Conservation (phyloP, 1,284 basidiomycete genomes). For the Pisolithus thermaeus region DNA sequence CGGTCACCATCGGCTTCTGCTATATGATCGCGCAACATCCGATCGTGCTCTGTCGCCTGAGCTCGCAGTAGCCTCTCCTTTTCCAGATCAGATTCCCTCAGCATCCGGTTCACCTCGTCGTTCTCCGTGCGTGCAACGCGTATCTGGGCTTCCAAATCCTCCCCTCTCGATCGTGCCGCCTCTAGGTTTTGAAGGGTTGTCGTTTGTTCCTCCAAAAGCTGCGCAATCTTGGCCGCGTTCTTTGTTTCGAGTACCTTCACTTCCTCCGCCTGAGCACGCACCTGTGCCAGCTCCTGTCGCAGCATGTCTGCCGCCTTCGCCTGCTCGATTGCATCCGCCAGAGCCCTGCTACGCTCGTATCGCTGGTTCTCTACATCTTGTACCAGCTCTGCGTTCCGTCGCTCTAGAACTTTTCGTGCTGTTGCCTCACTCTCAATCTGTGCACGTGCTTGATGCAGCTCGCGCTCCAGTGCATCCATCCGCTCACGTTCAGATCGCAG, state of each 20-base stretch:
- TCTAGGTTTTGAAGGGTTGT: conserved; percentile 64
- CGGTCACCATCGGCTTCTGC: conserved; percentile 90
- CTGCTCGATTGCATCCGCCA: conserved; percentile 66
- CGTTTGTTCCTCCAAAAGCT: conserved; percentile 69
- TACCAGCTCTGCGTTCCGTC: conserved; percentile 58
- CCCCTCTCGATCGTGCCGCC: conserved; percentile 64
- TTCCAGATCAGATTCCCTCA: conserved; percentile 62
- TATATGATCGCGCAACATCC: conserved; percentile 79
- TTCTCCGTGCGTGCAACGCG: conserved; percentile 59
- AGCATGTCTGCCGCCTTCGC: conserved; percentile 57
- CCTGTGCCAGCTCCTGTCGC: conserved; percentile 64
- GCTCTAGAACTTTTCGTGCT: conserved; percentile 57
- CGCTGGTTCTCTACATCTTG: conserved; percentile 56
- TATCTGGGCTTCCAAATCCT: conserved; percentile 71
- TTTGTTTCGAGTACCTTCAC: conserved; percentile 66
- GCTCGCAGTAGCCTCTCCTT: conserved; percentile 70
- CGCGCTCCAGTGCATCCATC: conserved; percentile 50
- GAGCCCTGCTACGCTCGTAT: conserved; percentile 52
- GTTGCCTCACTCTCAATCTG: conserved; percentile 58
- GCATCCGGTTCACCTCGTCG: conserved; percentile 57
- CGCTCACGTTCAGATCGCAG: conserved; percentile 44
- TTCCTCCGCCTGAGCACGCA: conserved; percentile 61
- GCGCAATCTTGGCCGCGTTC: conserved; percentile 57
- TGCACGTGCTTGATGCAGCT: conserved; percentile 57
- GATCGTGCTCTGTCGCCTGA: conserved; percentile 79